Evolutionary conservation across 371 early-diverging fungal species (phyloP).

Genomic region (Blastocladiella emersonii): DNA sequence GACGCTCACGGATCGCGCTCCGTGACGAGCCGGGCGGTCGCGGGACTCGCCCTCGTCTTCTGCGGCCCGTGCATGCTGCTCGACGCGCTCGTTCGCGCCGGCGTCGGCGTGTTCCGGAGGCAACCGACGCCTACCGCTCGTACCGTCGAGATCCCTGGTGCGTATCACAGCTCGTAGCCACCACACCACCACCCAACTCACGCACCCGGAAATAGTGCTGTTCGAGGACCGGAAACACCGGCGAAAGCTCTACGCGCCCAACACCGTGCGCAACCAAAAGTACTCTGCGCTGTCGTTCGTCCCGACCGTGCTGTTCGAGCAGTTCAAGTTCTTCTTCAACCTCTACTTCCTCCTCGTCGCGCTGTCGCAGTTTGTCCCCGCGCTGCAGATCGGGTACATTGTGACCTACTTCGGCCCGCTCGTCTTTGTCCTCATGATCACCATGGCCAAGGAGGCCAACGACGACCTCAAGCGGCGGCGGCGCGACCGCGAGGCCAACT

Average conservation of each 20-base stretch:
- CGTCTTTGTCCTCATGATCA: slow-evolving; percentile 82
- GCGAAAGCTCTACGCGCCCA: slow-evolving; percentile 40
- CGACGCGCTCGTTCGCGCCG: no score
- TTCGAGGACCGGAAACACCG: neutral
- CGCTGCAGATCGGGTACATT: slow-evolving; percentile 75
- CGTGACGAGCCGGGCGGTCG: no score
- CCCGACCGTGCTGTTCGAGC: slow-evolving; percentile 83
- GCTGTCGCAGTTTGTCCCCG: slow-evolving; percentile 83
- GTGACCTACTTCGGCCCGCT: slow-evolving; percentile 93
- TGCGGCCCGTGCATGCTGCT: no score
- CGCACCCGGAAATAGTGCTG: no score
- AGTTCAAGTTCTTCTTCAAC: slow-evolving; percentile 72
- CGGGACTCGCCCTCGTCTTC: no score
- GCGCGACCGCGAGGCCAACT: slow-evolving; percentile 88
- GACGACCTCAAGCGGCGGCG: slow-evolving; percentile 88
- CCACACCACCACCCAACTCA: no score
- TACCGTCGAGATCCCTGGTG: no score
- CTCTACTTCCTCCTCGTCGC: slow-evolving; percentile 93
- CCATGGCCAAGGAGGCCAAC: slow-evolving; percentile 88
- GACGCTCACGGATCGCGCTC: no score
- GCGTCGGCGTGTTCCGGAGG: no score
- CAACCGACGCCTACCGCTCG: no score
- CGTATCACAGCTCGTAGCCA: no score
- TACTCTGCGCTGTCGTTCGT: slow-evolving; percentile 85
- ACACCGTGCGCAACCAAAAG: slow-evolving; percentile 91